Conservation (phyloP, 192 early-diverging fungal genomes). For the Powellomyces hirtus region DNA sequence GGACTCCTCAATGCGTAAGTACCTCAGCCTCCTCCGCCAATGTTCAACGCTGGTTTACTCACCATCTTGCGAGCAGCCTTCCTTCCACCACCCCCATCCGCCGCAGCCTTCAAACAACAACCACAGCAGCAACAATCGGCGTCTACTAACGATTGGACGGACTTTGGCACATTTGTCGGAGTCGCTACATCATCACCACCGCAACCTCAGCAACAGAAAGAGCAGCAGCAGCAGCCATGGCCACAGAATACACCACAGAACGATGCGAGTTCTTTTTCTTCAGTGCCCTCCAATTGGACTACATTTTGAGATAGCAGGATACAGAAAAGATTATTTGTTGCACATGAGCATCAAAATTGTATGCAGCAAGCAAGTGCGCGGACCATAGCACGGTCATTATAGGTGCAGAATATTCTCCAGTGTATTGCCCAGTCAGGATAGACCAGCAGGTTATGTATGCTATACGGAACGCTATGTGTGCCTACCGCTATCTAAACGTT, state of each 20-base stretch:
- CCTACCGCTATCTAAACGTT: too few relatives aligned
- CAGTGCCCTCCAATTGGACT: constrained; percentile 13
- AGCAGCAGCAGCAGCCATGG: too few relatives aligned
- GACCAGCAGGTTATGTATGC: too few relatives aligned
- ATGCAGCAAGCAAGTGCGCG: too few relatives aligned
- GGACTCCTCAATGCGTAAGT: not conserved
- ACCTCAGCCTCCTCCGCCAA: not conserved
- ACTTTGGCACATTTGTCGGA: constrained; percentile 1
- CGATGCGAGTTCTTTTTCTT: not conserved
- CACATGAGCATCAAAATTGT: too few relatives aligned
- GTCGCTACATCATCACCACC: not conserved
- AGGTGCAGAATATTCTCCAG: too few relatives aligned
- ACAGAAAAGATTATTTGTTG: too few relatives aligned
- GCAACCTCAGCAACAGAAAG: not conserved
- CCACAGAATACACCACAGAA: too few relatives aligned
- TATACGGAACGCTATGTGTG: too few relatives aligned
- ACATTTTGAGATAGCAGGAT: too few relatives aligned
- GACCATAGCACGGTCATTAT: too few relatives aligned
- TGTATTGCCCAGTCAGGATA: too few relatives aligned
- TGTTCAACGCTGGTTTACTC: not conserved
- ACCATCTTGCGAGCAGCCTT: not conserved
- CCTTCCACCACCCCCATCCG: constrained; percentile 9
- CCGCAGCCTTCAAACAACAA: not conserved
- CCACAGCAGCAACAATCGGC: not conserved
- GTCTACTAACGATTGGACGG: constrained; percentile 1